These are phyloP conservation scores for Sugiyamaella neomexicana DNA, from an alignment of 1,139 yeast species.

Conservation along the genomic window DNA sequence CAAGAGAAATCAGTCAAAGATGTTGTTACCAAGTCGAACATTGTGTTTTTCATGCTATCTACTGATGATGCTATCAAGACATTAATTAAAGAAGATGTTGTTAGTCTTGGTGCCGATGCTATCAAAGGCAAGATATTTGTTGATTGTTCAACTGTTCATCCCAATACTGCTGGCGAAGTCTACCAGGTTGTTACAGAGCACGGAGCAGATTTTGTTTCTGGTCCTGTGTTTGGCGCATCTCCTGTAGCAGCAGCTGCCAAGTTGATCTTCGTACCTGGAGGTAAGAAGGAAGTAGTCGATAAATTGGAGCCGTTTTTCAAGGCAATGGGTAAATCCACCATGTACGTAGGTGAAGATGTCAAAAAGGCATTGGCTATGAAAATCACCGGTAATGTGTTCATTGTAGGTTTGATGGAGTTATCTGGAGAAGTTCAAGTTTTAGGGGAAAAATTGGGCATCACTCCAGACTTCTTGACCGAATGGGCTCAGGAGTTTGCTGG, in stretches of 20 bases:
- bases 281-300: constrained; percentile 29
- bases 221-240: constrained; percentile 39
- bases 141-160: constrained; percentile 37
- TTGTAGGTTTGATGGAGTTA: constrained; percentile 35
- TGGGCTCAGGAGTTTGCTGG: constrained; percentile 30
- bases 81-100: constrained; percentile 17
- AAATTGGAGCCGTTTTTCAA: constrained; percentile 30
- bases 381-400: constrained; percentile 36
- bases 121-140: constrained; percentile 31
- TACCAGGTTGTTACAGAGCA: constrained; percentile 21
- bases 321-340: constrained; percentile 33
- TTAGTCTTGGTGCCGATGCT: constrained; percentile 5
- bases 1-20: constrained; percentile 23
- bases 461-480: constrained; percentile 25
- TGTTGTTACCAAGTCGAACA: constrained; percentile 22
- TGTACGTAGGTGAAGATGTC: constrained; percentile 34
- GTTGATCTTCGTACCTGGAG: constrained; percentile 35
- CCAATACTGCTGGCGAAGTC: constrained; percentile 32
- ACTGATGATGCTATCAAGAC: constrained; percentile 26
- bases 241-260: constrained; percentile 35
- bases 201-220: constrained; percentile 32
- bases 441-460: constrained; percentile 35
- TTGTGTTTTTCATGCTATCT: constrained; percentile 28
- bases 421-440: constrained; percentile 34
- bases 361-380: constrained; percentile 33